phyloP scores from a whole-genome alignment of 176 grass and related monocot genomes.

The Carex parvula region DNA sequence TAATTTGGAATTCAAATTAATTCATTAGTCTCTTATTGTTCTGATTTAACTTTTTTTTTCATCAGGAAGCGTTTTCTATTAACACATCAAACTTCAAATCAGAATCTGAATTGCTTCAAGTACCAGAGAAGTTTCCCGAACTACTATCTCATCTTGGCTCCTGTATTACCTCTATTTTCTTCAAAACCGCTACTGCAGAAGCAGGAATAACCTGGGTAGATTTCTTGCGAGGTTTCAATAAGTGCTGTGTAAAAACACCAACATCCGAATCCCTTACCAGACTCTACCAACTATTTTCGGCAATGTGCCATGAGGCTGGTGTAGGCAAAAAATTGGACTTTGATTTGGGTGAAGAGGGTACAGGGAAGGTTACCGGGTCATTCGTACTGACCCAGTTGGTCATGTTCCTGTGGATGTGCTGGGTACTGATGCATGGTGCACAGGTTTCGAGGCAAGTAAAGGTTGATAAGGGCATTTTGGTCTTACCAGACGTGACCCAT shows the following conservation, averaged over 20 bases:
- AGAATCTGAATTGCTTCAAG: slow-evolving; percentile 34
- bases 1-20: neutral
- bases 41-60: neutral
- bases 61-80: slow-evolving; percentile 33
- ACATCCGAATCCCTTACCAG: slow-evolving; percentile 49
- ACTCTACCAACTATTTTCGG: slow-evolving; percentile 59
- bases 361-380: slow-evolving; percentile 59
- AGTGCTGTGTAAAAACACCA: slow-evolving; percentile 65
- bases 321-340: slow-evolving; percentile 40
- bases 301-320: slow-evolving; percentile 36
- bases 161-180: slow-evolving; percentile 60
- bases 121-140: slow-evolving; percentile 37
- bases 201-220: slow-evolving; percentile 34
- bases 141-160: slow-evolving; percentile 42
- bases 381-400: slow-evolving; percentile 46
- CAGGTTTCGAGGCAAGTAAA: slow-evolving; percentile 2
- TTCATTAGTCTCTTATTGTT: neutral
- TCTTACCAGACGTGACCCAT: slow-evolving; percentile 57
- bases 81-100: slow-evolving; percentile 34
- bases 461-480: slow-evolving; percentile 30
- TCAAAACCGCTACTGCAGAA: neutral
- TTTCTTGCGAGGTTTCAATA: slow-evolving; percentile 74
- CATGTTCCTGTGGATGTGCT: slow-evolving; percentile 69
- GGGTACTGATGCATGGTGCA: slow-evolving; percentile 56
- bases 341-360: slow-evolving; percentile 31